Conservation (phyloP, 2,329 filamentous ascomycete species). For the Westerdykella ornata region DNA sequence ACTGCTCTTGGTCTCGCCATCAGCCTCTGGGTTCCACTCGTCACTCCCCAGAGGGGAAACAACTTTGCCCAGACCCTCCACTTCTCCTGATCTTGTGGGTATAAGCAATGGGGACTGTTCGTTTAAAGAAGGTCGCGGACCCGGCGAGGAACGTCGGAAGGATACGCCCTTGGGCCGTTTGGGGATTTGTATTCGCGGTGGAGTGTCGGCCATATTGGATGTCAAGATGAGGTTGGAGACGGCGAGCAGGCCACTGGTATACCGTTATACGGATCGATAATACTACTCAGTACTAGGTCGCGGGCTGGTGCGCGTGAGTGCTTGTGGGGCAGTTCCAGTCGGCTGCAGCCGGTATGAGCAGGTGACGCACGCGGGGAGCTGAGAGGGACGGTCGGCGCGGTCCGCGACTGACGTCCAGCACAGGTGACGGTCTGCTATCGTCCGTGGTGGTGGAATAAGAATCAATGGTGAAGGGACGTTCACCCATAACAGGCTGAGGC, state of each 20-base stretch:
- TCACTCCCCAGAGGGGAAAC: constrained; percentile 29
- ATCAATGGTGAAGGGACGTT: too few relatives aligned
- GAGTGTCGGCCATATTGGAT: constrained; percentile 11
- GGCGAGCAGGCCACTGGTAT: too few relatives aligned
- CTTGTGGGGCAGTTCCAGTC: background rate
- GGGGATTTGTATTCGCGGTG: constrained; percentile 5
- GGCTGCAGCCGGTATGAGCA: background rate
- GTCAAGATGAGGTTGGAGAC: too few relatives aligned
- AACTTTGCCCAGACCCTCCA: constrained; percentile 28
- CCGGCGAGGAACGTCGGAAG: constrained; percentile 22
- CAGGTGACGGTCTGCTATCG: too few relatives aligned
- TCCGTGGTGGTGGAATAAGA: too few relatives aligned
- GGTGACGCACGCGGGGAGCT: background rate
- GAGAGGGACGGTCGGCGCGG: background rate
- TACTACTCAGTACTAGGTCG: too few relatives aligned
- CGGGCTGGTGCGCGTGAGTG: too few relatives aligned
- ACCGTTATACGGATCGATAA: too few relatives aligned
- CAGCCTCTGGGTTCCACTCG: constrained; percentile 38
- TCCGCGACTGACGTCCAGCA: background rate
- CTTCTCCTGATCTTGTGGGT: constrained; percentile 25
- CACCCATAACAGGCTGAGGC: too few relatives aligned
- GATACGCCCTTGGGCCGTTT: constrained; percentile 32
- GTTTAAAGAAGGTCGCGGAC: constrained; percentile 7
- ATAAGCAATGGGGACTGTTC: constrained; percentile 33
- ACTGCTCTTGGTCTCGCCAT: constrained; percentile 66